Evolutionary conservation across 2,329 filamentous ascomycete genomes (phyloP), one percentile per base, ranked within the genome.

Genomic region (Trichoderma hamatum): DNA sequence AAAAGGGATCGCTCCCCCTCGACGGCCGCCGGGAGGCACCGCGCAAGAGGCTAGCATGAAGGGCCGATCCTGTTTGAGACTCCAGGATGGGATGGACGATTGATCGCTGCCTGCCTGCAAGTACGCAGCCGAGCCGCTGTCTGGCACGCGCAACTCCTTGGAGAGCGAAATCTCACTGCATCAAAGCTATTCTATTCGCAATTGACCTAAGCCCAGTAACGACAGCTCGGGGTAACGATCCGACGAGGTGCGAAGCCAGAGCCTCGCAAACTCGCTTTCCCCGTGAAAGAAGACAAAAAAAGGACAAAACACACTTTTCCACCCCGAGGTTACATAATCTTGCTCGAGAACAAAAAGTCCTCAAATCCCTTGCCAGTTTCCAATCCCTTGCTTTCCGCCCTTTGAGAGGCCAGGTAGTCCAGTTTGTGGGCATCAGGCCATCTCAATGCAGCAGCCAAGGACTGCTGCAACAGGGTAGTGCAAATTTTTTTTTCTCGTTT

Each of bases 371-470:
- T 67, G 54, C 64, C 64, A 21, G 39, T 67, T 59, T 59, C 52
- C 39, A 59, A 58, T 63, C 67, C 67, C 67, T 64, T 69, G 67
- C 64, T 62, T 69, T 28, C 67, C 30, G 64, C 54, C 54, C 54
- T 67, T 49, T 59, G 49, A 59, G 39, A 51, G 58, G 54, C 43
- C 54, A 36, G 54, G 43, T 46, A 67, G 36, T 58, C 39, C 19
- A 39, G 39, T 43, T 46, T 28, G 32, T 59, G 34, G 54, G 52
- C 65, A 52, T 69, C 67, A 64, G 67, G 60, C 59, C 60, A 69
- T 68, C 59, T 52, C 34, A 24, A 24, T 21, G 43, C 59, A 68
- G 52, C 56, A 64, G 59, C 52, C 67, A 59, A 58, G 60, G 60
- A 52, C 52, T 64, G 59, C 59, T 64, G 52, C 54, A 49, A 55